Base-by-base conservation (phyloP, 805 yeast species). In the Wickerhamiella azymoides region DNA sequence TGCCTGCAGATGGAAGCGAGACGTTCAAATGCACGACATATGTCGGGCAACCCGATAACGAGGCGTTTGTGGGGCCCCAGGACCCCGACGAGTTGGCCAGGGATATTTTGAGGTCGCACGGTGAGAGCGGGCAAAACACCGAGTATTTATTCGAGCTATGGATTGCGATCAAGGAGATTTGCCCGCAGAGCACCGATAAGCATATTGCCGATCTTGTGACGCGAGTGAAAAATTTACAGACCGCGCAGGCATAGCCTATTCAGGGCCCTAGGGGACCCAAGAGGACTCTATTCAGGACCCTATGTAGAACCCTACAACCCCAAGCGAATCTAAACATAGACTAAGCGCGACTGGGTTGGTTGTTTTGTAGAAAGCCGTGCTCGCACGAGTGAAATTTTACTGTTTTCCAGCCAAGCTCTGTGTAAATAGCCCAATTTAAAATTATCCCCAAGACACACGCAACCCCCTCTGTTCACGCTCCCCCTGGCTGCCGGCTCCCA, bases 1-100 rank as follows among this genome's bases (percentile, higher is more conserved):
- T 72, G 51, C 65, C 82, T 10, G 63, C 68, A 13, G 52, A 56
- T 13, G 44, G 36, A 40, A 47, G 46, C 3, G 46, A 26, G 28
- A 54, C 64, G 25, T 70, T 80, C 44, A 65, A 64, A 10, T 77
- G 92, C 19, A 63, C 67, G 21, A 84, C 84, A 0, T 88, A 88
- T 59, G 83, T 88, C 17, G 96, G 96, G 0, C 81, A 89, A 0
- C 72, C 78, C 1, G 80, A 75, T 11, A 88, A 86, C 56, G 79
- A 69, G 44, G 84, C 94, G 2, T 89, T 86, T 56, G 69, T 84
- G 2, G 96, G 96, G 0, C 93, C 94, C 0, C 93, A 86, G 58
- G 57, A 58, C 2, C 65, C 80, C 0, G 59, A 60, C 5, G 62
- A 60, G 0, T 77, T 94, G 0, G 94, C 94, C 0, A 52, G 54